Evolutionary conservation across 176 grass and related monocot species (phyloP), one percentile per base, ranked within the genome.

Genomic region (Miscanthus lutarioriparius): DNA sequence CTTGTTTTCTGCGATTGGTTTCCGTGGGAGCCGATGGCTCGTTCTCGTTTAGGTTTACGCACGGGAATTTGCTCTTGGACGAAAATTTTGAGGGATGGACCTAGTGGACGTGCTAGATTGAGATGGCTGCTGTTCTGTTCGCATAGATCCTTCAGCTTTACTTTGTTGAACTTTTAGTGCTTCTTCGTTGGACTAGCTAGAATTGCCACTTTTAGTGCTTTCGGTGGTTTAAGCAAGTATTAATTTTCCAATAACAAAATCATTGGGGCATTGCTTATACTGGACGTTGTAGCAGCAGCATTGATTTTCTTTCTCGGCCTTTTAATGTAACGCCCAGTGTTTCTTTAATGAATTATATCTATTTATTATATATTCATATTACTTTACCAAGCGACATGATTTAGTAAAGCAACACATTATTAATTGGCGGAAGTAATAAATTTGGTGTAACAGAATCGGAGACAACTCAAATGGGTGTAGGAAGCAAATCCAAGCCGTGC

Each of bases 401-500:
- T 91, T 91, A 93, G 84, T 86, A 86, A 89, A 89, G 76, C 66
- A 87, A 86, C 88, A 39, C 80, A 70, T 61, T 90, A 91, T 81
- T 91, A 88, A 92, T 84, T 44, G 89, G 87, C 76, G 70, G 16
- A 93, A 82, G 83, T 88, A 92, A 88, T 90, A 83, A 95, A 98
- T 98, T 90, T 98, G 85, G 81, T 98, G 85, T 83, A 95, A 95
- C 96, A 98, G 96, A 92, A 93, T 88, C 81, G 87, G 96, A 95
- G 84, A 90, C 89, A 56, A 80, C 80, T 81, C 92, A 89, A 94
- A 76, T 67, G 86, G 93, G 91, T 92, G 81, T 98, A 92, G 95
- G 95, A 90, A 98, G 95, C 95, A 98, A 98, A 95, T 95, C 78
- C 87, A 98, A 98, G 92, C 95, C 92, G 79, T 98, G 95, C 95